phyloP scores from a whole-genome alignment of 768 basidiomycete genomes.

The Suillus paluster region DNA sequence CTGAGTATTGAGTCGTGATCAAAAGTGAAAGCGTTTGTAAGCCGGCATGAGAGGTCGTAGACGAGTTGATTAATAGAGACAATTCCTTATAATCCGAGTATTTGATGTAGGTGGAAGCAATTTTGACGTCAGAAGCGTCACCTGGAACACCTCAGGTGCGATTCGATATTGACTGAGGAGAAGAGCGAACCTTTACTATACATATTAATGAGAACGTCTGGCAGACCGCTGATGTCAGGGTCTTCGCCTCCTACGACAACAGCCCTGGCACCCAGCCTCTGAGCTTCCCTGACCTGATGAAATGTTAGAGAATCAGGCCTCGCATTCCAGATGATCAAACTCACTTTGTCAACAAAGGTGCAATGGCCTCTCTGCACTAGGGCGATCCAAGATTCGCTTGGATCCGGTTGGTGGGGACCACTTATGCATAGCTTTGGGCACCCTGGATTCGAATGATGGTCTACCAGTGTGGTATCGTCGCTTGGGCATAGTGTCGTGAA shows the following conservation, averaged over 20 bases:
- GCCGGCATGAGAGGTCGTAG: slow-evolving; percentile 82
- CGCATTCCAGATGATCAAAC: slow-evolving; percentile 39
- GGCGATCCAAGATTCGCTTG: slow-evolving; percentile 83
- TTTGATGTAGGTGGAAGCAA: slow-evolving; percentile 88
- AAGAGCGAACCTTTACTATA: slow-evolving; percentile 77
- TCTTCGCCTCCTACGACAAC: slow-evolving; percentile 91
- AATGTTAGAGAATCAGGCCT: neutral
- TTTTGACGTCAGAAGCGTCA: slow-evolving; percentile 83
- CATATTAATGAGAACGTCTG: slow-evolving; percentile 87
- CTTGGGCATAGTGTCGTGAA: slow-evolving; percentile 58
- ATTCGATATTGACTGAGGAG: slow-evolving; percentile 13
- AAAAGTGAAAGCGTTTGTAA: slow-evolving; percentile 74
- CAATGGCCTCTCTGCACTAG: slow-evolving; percentile 89
- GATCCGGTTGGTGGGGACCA: slow-evolving; percentile 59
- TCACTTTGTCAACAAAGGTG: slow-evolving; percentile 87
- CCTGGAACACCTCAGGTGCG: slow-evolving; percentile 44
- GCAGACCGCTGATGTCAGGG: slow-evolving; percentile 63
- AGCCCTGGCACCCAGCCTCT: slow-evolving; percentile 76
- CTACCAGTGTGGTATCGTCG: slow-evolving; percentile 26
- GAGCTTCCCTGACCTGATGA: slow-evolving; percentile 56
- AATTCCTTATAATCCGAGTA: slow-evolving; percentile 80
- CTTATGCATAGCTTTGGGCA: slow-evolving; percentile 71
- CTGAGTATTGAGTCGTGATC: slow-evolving; percentile 78
- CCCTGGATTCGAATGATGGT: slow-evolving; percentile 48
- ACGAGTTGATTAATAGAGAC: slow-evolving; percentile 66